phyloP scores from a whole-genome alignment of 2,329 filamentous ascomycete species.

The Claviceps sorghi region DNA sequence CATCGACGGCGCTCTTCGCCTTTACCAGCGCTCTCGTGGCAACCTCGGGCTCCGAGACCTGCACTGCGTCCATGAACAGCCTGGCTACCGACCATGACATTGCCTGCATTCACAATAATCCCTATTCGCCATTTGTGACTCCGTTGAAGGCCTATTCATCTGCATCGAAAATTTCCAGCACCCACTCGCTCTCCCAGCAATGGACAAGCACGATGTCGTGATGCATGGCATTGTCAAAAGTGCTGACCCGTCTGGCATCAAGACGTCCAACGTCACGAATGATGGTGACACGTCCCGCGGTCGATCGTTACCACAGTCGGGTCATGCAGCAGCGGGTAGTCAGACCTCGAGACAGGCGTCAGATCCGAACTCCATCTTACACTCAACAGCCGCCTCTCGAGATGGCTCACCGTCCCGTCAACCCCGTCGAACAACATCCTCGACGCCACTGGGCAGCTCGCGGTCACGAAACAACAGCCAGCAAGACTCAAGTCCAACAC shows the following conservation, averaged over 20 bases:
- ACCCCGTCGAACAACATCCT: conserved; percentile 20
- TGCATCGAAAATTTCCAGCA: conserved; percentile 15
- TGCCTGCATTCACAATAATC: conserved; percentile 1
- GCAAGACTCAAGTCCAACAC: conserved; percentile 49
- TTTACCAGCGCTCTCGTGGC: background rate
- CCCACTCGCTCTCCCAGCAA: conserved; percentile 11
- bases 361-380: conserved; percentile 20
- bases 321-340: conserved; percentile 12
- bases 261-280: background rate
- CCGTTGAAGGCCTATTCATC: conserved; percentile 14
- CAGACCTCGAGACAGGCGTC: conserved; percentile 23
- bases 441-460: conserved; percentile 22
- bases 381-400: conserved; percentile 26
- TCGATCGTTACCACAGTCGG: conserved; percentile 1
- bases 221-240: conserved; percentile 6
- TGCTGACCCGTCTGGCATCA: conserved; percentile 9
- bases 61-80: conserved; percentile 17
- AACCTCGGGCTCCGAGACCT: conserved; percentile 3
- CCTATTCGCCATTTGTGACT: conserved; percentile 13
- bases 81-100: conserved; percentile 20
- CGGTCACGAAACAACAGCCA: conserved; percentile 51
- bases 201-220: conserved; percentile 20
- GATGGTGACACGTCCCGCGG: background rate
- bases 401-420: conserved; percentile 34
- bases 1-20: background rate